Evolutionary conservation across 331 rosid species (phyloP).

Genomic region (Quercus tomentella): DNA sequence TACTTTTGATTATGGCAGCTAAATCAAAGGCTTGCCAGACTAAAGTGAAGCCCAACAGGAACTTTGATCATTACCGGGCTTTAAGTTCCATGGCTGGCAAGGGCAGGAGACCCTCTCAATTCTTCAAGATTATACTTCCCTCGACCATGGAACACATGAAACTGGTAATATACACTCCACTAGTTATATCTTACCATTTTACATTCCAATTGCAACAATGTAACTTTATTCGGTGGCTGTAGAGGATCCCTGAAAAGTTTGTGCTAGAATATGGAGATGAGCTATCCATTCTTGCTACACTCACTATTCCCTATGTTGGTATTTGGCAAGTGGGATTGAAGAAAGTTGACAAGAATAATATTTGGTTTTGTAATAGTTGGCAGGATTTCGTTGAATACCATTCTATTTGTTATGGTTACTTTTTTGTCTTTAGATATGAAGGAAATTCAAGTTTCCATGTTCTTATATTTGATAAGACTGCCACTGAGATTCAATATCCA

Average conservation of each 20-base stretch:
- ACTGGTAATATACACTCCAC: neutral
- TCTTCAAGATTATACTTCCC: slow-evolving; percentile 30
- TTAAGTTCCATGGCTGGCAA: neutral
- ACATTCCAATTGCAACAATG: neutral
- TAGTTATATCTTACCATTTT: too few relatives aligned
- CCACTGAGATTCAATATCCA: neutral
- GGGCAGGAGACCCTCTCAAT: neutral
- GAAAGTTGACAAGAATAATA: neutral
- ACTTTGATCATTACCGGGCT: neutral
- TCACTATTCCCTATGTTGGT: slow-evolving; percentile 5
- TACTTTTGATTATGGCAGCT: neutral
- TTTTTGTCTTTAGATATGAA: neutral
- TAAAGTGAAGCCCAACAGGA: neutral
- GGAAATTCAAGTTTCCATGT: neutral
- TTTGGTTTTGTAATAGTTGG: slow-evolving; percentile 15
- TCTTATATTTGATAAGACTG: neutral
- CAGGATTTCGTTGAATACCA: neutral
- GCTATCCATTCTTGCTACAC: neutral
- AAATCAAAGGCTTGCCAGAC: neutral
- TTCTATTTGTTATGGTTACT: neutral
- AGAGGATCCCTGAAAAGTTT: slow-evolving; percentile 6
- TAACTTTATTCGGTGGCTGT: neutral
- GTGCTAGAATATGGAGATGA: neutral
- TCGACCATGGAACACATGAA: slow-evolving; percentile 1
- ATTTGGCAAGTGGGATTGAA: slow-evolving; percentile 11